Conservation (phyloP, 768 basidiomycete species). For the Neoboletus subvelutipes region DNA sequence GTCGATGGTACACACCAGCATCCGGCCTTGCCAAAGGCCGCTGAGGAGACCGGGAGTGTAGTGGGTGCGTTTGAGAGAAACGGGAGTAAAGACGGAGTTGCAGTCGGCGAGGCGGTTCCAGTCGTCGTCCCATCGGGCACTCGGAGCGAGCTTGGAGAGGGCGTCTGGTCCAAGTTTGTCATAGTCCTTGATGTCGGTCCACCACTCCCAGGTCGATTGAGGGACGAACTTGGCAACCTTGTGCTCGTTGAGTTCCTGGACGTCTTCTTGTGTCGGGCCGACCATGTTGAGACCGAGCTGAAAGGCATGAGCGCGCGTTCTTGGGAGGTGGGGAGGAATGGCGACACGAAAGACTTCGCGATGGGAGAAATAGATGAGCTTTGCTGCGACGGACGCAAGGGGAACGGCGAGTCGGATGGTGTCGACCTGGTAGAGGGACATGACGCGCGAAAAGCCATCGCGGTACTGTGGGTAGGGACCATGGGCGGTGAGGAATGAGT, state of each 20-base stretch:
- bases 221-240: conserved; percentile 34
- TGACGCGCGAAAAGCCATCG: conserved; percentile 30
- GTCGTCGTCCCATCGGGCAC: conserved; percentile 52
- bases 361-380: conserved; percentile 60
- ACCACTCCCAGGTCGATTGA: conserved; percentile 21
- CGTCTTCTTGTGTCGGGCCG: conserved; percentile 56
- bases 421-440: conserved; percentile 32
- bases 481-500: conserved; percentile 38
- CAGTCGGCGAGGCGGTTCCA: conserved; percentile 57
- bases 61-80: conserved; percentile 32
- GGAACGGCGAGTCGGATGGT: conserved; percentile 36
- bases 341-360: conserved; percentile 48
- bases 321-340: conserved; percentile 39
- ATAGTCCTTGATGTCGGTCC: conserved; percentile 12
- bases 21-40: conserved; percentile 63
- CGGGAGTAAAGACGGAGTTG: conserved; percentile 33
- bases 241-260: conserved; percentile 54
- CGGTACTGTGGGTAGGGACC: conserved; percentile 51
- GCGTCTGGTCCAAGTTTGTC: conserved; percentile 28
- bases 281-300: conserved; percentile 27
- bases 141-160: conserved; percentile 33
- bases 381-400: conserved; percentile 55
- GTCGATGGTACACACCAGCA: conserved; percentile 47
- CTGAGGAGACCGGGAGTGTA: conserved; percentile 52
- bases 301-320: conserved; percentile 32